A percentile compares a stretch with the other conserved stretches of the same genome.
These are phyloP conservation scores for Luzula sylvatica DNA, from an alignment of 176 grass and related monocot species.

Conservation along the genomic window DNA sequence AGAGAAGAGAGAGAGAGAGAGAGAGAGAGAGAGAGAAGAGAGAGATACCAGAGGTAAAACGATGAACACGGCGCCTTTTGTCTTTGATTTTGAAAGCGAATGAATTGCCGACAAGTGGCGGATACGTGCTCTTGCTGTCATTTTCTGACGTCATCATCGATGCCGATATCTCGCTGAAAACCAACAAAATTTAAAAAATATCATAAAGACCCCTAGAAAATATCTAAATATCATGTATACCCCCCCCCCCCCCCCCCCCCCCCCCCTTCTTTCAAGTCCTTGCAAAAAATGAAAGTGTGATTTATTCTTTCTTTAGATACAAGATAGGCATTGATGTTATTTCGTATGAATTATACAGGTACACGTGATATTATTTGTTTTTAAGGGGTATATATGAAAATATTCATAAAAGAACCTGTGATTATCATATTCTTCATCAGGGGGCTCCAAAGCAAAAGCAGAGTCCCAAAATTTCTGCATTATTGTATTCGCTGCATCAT, in stretches of 20 bases:
- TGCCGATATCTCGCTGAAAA: constrained; percentile 57
- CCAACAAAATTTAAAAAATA: not conserved
- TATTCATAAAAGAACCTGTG: constrained; percentile 46
- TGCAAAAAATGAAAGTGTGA: no score
- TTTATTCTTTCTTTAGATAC: no score
- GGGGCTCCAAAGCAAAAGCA: constrained; percentile 81
- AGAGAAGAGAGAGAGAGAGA: no score
- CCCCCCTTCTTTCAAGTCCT: no score
- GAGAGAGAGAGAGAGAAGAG: no score
- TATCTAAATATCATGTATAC: no score
- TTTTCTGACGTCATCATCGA: constrained; percentile 65
- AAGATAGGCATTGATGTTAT: no score
- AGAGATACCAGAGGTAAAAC: constrained; percentile 70
- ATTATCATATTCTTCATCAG: constrained; percentile 67
- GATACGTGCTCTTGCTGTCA: constrained; percentile 53
- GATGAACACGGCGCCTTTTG: constrained; percentile 61
- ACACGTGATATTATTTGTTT: no score
- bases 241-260: no score
- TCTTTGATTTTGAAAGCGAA: constrained; percentile 89
- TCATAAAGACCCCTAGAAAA: no score
- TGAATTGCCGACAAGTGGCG: constrained; percentile 63
- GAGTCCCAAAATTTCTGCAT: constrained; percentile 99
- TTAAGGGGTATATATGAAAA: not conserved
- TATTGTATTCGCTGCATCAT: constrained; percentile 84
- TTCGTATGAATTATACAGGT: no score